Evolutionary conservation across 768 basidiomycete species (phyloP).

Genomic region (Nevesoporus exiguus): DNA sequence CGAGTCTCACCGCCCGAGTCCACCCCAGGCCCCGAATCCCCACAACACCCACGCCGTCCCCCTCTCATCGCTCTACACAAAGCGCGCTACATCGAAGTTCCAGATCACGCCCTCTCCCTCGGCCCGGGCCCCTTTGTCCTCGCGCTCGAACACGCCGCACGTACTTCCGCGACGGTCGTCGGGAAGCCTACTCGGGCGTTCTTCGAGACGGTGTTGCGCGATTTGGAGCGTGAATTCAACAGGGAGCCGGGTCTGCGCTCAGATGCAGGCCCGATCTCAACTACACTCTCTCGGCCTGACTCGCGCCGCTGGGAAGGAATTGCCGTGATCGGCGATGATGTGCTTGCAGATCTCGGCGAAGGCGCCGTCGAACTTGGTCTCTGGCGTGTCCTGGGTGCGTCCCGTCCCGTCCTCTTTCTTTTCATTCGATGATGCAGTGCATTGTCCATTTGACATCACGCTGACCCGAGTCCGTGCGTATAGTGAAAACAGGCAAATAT

Average conservation of each 20-base stretch:
- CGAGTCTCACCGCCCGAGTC: neutral
- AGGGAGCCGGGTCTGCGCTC: neutral
- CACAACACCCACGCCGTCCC: neutral
- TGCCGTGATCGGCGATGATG: constrained; percentile 62
- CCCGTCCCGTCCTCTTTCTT: too few species aligned
- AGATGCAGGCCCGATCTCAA: neutral
- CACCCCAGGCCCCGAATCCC: neutral
- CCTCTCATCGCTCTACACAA: constrained; percentile 61
- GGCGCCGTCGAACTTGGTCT: constrained; percentile 60
- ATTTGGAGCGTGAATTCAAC: constrained; percentile 31
- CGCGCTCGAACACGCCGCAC: constrained; percentile 56
- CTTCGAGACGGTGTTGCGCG: constrained; percentile 53
- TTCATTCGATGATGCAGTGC: neutral
- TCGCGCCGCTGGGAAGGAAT: constrained; percentile 14
- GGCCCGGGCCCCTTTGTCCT: constrained; percentile 70
- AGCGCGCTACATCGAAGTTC: constrained; percentile 47
- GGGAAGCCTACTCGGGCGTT: constrained; percentile 63
- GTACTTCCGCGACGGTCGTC: constrained; percentile 47
- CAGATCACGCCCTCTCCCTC: constrained; percentile 50
- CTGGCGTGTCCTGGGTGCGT: constrained; percentile 59
- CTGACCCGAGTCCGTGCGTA: neutral
- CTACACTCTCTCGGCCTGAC: neutral
- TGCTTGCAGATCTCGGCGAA: constrained; percentile 58
- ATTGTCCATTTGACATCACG: neutral
- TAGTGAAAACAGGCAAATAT: constrained; percentile 71